These are phyloP conservation scores for Kappamyces sp. DNA, from an alignment of 192 early-diverging fungal genomes.

Conservation along the genomic window DNA sequence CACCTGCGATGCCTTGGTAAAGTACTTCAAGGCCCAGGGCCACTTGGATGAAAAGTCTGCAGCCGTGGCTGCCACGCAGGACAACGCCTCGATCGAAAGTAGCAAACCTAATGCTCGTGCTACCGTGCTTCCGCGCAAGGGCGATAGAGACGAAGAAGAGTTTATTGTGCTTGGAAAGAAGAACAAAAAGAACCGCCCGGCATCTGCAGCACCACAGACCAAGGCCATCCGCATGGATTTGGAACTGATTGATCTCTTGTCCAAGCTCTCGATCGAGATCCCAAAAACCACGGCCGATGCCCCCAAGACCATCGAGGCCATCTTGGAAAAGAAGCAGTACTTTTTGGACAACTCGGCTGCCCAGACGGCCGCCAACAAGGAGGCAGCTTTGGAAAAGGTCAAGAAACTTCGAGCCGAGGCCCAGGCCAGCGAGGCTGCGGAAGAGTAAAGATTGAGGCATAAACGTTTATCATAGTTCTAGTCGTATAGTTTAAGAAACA, in stretches of 20 bases:
- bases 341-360: slow-evolving; percentile 72
- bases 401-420: slow-evolving; percentile 9
- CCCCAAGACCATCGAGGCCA: slow-evolving; percentile 59
- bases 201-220: slow-evolving; percentile 17
- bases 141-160: slow-evolving; percentile 63
- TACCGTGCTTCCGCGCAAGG: slow-evolving; percentile 66
- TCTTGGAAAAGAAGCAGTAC: slow-evolving; percentile 63
- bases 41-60: slow-evolving; percentile 24
- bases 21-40: slow-evolving; percentile 51
- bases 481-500: slow-evolving; percentile 47
- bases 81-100: no score
- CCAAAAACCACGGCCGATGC: slow-evolving; percentile 68
- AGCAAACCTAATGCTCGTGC: slow-evolving; percentile 51
- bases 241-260: slow-evolving; percentile 68
- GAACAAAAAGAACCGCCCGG: slow-evolving; percentile 41
- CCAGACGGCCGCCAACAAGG: slow-evolving; percentile 80
- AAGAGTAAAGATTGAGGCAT: background rate
- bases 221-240: slow-evolving; percentile 62
- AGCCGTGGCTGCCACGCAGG: slow-evolving; percentile 31
- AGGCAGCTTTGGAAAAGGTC: slow-evolving; percentile 79
- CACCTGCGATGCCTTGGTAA: slow-evolving; percentile 73
- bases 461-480: slow-evolving; percentile 12
- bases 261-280: slow-evolving; percentile 69
- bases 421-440: background rate
- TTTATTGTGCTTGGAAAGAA: slow-evolving; percentile 69